Percentiles rank a stretch among this genome's conserved stretches.
phyloP scores from a whole-genome alignment of 2,329 filamentous ascomycete species.

The Cladobotryum protrusum region DNA sequence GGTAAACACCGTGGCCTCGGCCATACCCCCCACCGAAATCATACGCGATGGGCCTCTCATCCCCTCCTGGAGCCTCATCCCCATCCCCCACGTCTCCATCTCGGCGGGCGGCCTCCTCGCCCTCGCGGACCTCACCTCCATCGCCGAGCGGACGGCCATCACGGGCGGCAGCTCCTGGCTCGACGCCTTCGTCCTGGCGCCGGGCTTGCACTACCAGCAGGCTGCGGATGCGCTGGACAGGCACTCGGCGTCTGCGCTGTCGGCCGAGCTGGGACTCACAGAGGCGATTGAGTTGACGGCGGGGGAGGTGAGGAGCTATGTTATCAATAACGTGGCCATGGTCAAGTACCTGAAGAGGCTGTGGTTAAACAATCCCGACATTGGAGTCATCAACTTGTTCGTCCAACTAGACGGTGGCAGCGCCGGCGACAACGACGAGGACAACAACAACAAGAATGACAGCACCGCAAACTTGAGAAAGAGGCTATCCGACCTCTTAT shows the following conservation, averaged over 20 bases:
- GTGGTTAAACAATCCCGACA: conserved; percentile 16
- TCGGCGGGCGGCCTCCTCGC: conserved; percentile 50
- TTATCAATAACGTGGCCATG: conserved; percentile 46
- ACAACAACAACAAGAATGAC: conserved; percentile 15
- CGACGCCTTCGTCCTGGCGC: conserved; percentile 52
- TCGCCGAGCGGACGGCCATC: conserved; percentile 50
- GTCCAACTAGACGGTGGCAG: conserved; percentile 20
- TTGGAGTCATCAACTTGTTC: conserved; percentile 22
- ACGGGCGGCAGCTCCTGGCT: conserved; percentile 51
- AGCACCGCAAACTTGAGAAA: conserved; percentile 13
- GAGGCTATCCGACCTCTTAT: conserved; percentile 9
- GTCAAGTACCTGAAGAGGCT: conserved; percentile 37
- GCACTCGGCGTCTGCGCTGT: conserved; percentile 31
- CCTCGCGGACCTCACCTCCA: conserved; percentile 51
- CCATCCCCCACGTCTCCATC: conserved; percentile 40
- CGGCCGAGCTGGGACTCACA: conserved; percentile 19
- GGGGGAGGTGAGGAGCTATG: conserved; percentile 24
- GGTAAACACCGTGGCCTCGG: not conserved
- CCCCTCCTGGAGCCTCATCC: conserved; percentile 38
- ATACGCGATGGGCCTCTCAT: conserved; percentile 22
- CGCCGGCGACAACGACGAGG: conserved; percentile 17
- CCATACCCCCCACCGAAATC: not conserved
- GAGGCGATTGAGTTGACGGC: conserved; percentile 12
- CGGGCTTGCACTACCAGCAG: conserved; percentile 56
- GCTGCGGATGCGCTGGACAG: conserved; percentile 44